Base-by-base conservation (phyloP, 2,329 filamentous ascomycete species). In the Fusarium anthophilum region DNA sequence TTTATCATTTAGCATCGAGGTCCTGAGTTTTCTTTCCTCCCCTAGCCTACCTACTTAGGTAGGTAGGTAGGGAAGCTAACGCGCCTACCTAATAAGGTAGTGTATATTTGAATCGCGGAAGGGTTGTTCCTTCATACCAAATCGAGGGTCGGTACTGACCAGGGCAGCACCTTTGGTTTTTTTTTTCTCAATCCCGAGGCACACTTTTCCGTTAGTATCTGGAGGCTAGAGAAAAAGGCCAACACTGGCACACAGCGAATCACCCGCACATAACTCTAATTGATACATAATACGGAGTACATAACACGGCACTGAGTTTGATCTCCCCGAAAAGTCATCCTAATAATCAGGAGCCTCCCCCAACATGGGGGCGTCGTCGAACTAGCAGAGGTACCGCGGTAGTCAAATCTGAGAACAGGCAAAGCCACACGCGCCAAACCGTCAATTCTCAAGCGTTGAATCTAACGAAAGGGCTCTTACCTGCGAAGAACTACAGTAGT, bases 361-460 rank as follows among this genome's bases (percentile, higher is more conserved):
- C 53, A 60, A 75, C 72, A 70, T 74, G 75, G 75, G 70, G 73
- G 60, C 67, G 68, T 73, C 61, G 72, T 67, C 44, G 45, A 63
- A 66, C 74, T 76, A 78, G 63, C 66, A 67, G 48, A 69, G 58
- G 53, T 60, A 67, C 44, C 59, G 53, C 35, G 60, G 61, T 67
- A 63, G 60, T 63, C 56, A 55, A 66, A 65, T 61, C 65, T 61
- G 60, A 65, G 54, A 63, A 67, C 55, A 68, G 55, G 54, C 54
- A 57, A 69, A 70, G 47, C 66, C 59, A 74, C 69, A 55, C 35
- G 69, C 59, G 63, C 73, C 64, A 74, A 72, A 74, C 62, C 55
- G 66, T 62, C 62, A 61, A 75, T 68, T 37, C 41, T 62, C 35
- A 43, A 68, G 62, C 61, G 67, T 53, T 47, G 61, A 63, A 63